These are phyloP conservation scores for Colletotrichum incanum DNA, from an alignment of 2,329 filamentous ascomycete genomes.

Conservation along the genomic window DNA sequence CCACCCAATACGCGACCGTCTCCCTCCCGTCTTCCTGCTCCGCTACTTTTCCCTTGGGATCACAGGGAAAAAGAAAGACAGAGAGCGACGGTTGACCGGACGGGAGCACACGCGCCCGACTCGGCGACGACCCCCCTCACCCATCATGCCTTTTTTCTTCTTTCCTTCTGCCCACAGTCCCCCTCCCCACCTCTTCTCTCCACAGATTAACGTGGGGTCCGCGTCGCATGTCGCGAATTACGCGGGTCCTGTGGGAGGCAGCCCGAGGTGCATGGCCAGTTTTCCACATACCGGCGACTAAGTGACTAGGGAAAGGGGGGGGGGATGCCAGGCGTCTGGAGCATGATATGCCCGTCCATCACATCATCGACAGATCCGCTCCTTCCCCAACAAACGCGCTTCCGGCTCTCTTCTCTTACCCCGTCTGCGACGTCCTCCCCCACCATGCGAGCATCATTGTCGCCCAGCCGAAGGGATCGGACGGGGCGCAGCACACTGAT, in stretches of 20 bases:
- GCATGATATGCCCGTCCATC: neutral
- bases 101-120: neutral
- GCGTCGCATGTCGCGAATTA: neutral
- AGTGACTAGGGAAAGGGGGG: too few relatives aligned
- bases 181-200: too few relatives aligned
- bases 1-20: neutral
- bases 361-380: neutral
- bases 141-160: neutral
- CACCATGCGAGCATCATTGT: slow-evolving; percentile 20
- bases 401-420: slow-evolving; percentile 8
- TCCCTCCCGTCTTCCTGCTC: neutral
- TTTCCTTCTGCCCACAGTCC: neutral
- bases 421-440: slow-evolving; percentile 1
- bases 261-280: neutral
- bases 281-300: too few relatives aligned
- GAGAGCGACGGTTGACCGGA: neutral
- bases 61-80: neutral
- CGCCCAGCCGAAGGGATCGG: slow-evolving; percentile 10
- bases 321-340: too few relatives aligned
- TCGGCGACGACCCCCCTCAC: neutral
- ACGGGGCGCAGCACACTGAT: slow-evolving; percentile 1
- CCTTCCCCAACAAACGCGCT: neutral
- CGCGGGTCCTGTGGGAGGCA: neutral
- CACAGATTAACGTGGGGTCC: slow-evolving; percentile 10
- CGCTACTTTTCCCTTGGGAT: neutral